Evolutionary conservation across 345 rosid species (phyloP).

Genomic region (Pistacia atlantica): DNA sequence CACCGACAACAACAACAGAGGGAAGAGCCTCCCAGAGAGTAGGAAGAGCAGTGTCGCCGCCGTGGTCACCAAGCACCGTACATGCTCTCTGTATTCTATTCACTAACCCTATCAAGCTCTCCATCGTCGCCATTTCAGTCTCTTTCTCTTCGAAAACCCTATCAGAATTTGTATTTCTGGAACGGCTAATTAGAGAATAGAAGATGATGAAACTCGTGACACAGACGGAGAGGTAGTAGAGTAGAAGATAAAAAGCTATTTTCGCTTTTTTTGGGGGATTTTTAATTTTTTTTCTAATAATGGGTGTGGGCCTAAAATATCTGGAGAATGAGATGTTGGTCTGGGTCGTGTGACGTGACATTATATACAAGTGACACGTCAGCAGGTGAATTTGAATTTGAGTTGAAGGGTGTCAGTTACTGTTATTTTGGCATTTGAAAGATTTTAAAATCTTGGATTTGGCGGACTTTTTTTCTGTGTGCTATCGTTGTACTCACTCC

Average conservation of each 20-base stretch:
- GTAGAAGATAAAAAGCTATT: constrained; percentile 25
- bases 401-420: constrained; percentile 4
- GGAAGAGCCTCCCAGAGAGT: constrained; percentile 82
- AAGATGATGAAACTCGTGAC: not conserved
- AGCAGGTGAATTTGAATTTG: constrained; percentile 8
- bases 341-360: not conserved
- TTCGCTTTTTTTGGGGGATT: not conserved
- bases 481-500: not conserved
- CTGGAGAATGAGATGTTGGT: not conserved
- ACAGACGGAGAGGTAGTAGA: constrained; percentile 8
- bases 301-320: not conserved
- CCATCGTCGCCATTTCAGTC: constrained; percentile 43
- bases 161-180: not conserved
- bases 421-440: not conserved
- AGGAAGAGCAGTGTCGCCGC: constrained; percentile 46
- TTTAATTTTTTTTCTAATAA: not conserved
- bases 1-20: constrained; percentile 66
- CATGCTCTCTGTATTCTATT: constrained; percentile 63
- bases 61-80: constrained; percentile 63
- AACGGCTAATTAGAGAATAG: not conserved
- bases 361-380: constrained; percentile 8
- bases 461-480: constrained; percentile 5
- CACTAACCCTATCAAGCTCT: constrained; percentile 58
- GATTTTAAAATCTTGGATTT: constrained; percentile 16
- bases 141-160: not conserved